Conservation (phyloP, 1,284 basidiomycete species). For the Laetiporus sulphureus region DNA sequence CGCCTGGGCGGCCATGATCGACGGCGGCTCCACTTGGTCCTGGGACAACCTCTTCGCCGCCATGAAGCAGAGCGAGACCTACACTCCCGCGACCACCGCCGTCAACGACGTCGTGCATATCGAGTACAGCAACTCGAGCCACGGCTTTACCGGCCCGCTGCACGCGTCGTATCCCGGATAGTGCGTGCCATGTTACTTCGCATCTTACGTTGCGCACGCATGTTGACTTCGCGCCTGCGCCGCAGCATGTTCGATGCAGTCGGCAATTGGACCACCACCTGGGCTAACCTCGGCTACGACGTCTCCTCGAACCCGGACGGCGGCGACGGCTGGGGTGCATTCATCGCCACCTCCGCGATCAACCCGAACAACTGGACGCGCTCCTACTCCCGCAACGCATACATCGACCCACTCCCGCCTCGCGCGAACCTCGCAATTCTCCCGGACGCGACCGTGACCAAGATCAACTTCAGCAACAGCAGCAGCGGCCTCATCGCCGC, state of each 20-base stretch:
- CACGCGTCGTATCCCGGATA: slow-evolving; percentile 44
- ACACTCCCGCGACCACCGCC: slow-evolving; percentile 31
- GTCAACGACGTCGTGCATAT: slow-evolving; percentile 33
- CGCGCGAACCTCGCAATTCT: slow-evolving; percentile 61
- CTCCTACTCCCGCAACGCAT: slow-evolving; percentile 62
- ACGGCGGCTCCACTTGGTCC: slow-evolving; percentile 36
- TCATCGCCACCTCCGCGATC: slow-evolving; percentile 57
- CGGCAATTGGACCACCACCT: slow-evolving; percentile 44
- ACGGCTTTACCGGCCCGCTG: slow-evolving; percentile 40
- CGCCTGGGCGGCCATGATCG: slow-evolving; percentile 42
- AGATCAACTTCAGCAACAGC: slow-evolving; percentile 43
- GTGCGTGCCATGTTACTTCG: slow-evolving; percentile 29
- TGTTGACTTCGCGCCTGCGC: slow-evolving; percentile 1
- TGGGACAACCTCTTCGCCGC: slow-evolving; percentile 46
- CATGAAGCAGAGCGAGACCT: slow-evolving; percentile 49
- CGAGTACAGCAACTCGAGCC: slow-evolving; percentile 32
- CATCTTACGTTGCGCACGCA: not conserved
- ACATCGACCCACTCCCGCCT: slow-evolving; percentile 57
- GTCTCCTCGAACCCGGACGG: slow-evolving; percentile 37
- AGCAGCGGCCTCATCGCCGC: slow-evolving; percentile 40
- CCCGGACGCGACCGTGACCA: slow-evolving; percentile 50
- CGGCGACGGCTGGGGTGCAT: slow-evolving; percentile 45
- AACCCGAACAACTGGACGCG: slow-evolving; percentile 62
- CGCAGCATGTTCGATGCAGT: slow-evolving; percentile 41
- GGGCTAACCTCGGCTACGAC: slow-evolving; percentile 39